Percentiles rank a stretch among this genome's conserved stretches.
These are phyloP conservation scores for Fragilariopsis cylindrus DNA, from an alignment of 108 stramenopile species.

Conservation along the genomic window DNA sequence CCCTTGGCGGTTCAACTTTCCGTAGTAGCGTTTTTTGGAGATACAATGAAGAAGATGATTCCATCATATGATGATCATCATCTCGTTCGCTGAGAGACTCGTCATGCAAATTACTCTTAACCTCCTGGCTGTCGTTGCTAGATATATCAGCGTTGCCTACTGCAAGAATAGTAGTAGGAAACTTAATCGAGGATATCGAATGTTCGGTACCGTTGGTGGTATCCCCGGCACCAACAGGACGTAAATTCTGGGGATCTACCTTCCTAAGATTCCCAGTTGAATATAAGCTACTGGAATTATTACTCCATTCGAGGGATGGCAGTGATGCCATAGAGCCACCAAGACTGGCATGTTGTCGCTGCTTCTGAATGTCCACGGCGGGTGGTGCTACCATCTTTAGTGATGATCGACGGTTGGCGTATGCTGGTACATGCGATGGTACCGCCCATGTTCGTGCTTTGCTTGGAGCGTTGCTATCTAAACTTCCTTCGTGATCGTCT, in stretches of 20 bases:
- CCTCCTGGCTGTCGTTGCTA: no score
- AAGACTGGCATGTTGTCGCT: background rate
- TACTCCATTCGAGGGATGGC: background rate
- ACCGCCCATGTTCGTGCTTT: background rate
- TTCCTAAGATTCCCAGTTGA: background rate
- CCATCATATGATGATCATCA: background rate
- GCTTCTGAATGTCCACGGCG: background rate
- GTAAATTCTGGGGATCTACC: background rate
- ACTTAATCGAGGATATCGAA: background rate
- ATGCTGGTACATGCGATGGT: background rate
- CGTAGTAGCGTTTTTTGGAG: background rate
- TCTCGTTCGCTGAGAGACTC: no score
- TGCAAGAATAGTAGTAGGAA: background rate
- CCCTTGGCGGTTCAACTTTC: background rate
- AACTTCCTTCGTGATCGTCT: background rate
- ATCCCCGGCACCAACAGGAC: background rate
- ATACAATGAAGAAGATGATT: background rate
- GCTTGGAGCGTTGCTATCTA: background rate
- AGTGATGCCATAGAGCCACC: background rate
- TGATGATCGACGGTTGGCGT: background rate
- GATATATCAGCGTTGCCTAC: no score
- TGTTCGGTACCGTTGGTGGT: background rate
- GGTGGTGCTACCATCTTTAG: conserved; percentile 8
- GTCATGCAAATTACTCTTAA: no score
- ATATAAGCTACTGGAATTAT: background rate